phyloP scores from a whole-genome alignment of 345 rosid genomes.

The Erucastrum elatum region DNA sequence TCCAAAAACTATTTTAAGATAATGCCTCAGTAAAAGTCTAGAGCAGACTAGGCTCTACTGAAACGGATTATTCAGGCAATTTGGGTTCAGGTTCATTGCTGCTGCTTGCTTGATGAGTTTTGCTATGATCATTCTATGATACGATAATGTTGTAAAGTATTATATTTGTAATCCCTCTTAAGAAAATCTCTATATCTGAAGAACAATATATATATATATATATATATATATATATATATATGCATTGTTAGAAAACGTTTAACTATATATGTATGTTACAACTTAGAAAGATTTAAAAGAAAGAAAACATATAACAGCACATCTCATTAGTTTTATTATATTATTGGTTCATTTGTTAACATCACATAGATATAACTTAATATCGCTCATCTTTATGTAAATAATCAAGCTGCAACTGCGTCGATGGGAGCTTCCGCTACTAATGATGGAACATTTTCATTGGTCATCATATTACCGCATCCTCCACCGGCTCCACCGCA shows the following conservation, averaged over 20 bases:
- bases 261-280: background rate
- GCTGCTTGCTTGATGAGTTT: background rate
- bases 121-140: background rate
- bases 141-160: background rate
- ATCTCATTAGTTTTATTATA: conserved; percentile 6
- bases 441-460: conserved; percentile 15
- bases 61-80: background rate
- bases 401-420: conserved; percentile 19
- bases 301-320: background rate
- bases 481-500: conserved; percentile 22
- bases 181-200: background rate
- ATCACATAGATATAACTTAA: background rate
- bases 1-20: background rate
- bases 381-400: background rate
- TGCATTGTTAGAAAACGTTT: background rate
- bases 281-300: background rate
- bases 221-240: background rate
- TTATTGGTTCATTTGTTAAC: background rate
- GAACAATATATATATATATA: background rate
- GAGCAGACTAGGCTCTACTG: background rate
- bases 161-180: background rate
- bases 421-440: background rate
- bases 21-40: background rate
- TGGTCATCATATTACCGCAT: conserved; percentile 30
- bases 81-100: background rate